Evolutionary conservation across 768 basidiomycete species (phyloP).

Genomic region (Rhizopogon vinicolor): DNA sequence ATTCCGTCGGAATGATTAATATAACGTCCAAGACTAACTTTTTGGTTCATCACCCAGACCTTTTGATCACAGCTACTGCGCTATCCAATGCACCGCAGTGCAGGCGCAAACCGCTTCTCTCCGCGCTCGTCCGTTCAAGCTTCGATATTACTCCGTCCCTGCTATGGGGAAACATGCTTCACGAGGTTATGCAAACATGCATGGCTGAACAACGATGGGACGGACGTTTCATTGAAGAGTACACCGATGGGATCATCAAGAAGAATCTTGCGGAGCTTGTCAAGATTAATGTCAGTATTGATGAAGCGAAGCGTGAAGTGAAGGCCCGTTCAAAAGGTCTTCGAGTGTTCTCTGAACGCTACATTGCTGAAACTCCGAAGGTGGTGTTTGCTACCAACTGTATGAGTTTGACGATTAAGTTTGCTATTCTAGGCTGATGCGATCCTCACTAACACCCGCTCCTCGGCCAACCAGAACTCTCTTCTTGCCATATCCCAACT

Average conservation of each 20-base stretch:
- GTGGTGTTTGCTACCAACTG: constrained; percentile 28
- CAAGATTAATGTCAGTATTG: constrained; percentile 49
- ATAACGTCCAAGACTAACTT: constrained; percentile 64
- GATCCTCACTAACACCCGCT: constrained; percentile 62
- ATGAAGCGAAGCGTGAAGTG: constrained; percentile 64
- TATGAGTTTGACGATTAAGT: not conserved
- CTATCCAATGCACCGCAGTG: constrained; percentile 83
- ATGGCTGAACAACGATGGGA: constrained; percentile 61
- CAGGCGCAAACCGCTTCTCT: constrained; percentile 81
- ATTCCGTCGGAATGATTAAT: constrained; percentile 39
- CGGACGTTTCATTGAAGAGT: constrained; percentile 51
- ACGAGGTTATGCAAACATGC: constrained; percentile 86
- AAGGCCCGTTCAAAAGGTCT: constrained; percentile 60
- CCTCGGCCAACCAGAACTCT: constrained; percentile 41
- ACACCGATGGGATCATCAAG: constrained; percentile 52
- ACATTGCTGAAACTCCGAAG: constrained; percentile 61
- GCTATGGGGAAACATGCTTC: constrained; percentile 91
- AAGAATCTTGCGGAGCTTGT: constrained; percentile 58
- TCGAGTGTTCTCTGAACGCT: constrained; percentile 57
- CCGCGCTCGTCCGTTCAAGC: constrained; percentile 51
- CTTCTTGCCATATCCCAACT: constrained; percentile 70
- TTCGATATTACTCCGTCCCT: constrained; percentile 62
- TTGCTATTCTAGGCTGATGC: constrained; percentile 48
- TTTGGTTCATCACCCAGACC: constrained; percentile 87
- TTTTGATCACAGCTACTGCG: constrained; percentile 86